Evolutionary conservation across 169 alveolate genomes (phyloP), one percentile per base, ranked within the genome.

Genomic region (Eimeria praecox): DNA sequence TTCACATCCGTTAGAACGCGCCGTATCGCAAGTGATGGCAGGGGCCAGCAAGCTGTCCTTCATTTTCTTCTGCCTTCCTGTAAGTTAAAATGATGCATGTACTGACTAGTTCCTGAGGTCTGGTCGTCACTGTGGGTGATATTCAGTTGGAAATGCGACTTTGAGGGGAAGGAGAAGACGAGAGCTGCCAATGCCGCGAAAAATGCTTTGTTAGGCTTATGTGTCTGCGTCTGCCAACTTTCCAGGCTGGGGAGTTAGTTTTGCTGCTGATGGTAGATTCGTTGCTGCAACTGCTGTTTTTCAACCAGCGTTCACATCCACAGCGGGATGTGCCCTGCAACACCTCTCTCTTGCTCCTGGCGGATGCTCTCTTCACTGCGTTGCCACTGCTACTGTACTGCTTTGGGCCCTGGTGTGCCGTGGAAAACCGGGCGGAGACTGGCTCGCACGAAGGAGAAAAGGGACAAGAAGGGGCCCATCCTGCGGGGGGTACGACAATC

Each of bases 221-320:
- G 80, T 33, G n/a, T 3, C 35, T 69, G 49, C 80, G 40, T 40
- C 59, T 77, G 87, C 85, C 3, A 33, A 75, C 85, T 16, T 35
- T 40, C 12, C 90, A 86, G 80, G 62, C 59, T 35, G 92, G 75
- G 12, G 92, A 86, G 42, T n/a, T 86, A n/a, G 82, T 86, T 66
- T 30, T 86, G 52, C 40, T 86, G 78, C 30, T 86, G 92, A 33
- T 86, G n/a, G 62, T 59, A 22, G 92, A 56, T 40, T 56, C 92
- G 42, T 59, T 35, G 80, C 78, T 86, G 8, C 80, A 86, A 27
- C 52, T 54, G 62, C 40, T 56, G 80, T 12, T 86, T 9, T 44
- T 35, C 20, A 24, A 62, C 56, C 92, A 1, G 92, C 62, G 40
- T 16, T 0, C 40, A 22, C 44, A 22, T 30, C 16, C 92, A 56